Evolutionary conservation across 1,139 yeast species (phyloP).

Genomic region (Saccharomyces hybrid): DNA sequence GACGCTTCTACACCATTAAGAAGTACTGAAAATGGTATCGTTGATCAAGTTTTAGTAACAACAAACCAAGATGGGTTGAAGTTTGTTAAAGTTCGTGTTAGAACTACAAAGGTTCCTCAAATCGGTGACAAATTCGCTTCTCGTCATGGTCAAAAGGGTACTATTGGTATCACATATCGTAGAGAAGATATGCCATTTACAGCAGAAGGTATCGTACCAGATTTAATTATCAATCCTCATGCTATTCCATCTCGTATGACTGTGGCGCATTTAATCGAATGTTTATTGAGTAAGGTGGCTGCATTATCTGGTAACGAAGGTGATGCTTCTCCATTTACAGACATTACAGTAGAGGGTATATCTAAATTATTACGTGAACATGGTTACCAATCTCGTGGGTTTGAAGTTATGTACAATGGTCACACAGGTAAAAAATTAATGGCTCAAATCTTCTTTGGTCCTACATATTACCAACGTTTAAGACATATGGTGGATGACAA

Average conservation of each 20-base stretch:
- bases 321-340: slow-evolving; percentile 98
- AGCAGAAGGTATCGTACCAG: slow-evolving; percentile 95
- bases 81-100: slow-evolving; percentile 96
- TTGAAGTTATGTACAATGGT: slow-evolving; percentile 97
- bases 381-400: slow-evolving; percentile 97
- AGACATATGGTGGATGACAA: slow-evolving; percentile 99
- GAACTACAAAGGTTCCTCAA: slow-evolving; percentile 97
- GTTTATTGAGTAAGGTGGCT: slow-evolving; percentile 91
- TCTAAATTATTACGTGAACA: slow-evolving; percentile 86
- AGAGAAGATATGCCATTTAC: slow-evolving; percentile 99
- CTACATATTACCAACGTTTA: slow-evolving; percentile 95
- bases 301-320: slow-evolving; percentile 94
- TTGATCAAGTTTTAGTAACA: slow-evolving; percentile 92
- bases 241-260: slow-evolving; percentile 99
- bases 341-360: slow-evolving; percentile 94
- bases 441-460: slow-evolving; percentile 99
- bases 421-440: slow-evolving; percentile 95
- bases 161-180: slow-evolving; percentile 97
- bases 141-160: slow-evolving; percentile 99
- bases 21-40: slow-evolving; percentile 96
- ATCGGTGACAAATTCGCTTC: slow-evolving; percentile 99
- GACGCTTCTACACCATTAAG: slow-evolving; percentile 97
- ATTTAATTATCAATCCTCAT: slow-evolving; percentile 94
- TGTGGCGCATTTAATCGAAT: slow-evolving; percentile 97
- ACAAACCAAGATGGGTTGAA: slow-evolving; percentile 97